Base-by-base conservation (phyloP, 176 grass and related monocot species). In the Avena insularis region DNA sequence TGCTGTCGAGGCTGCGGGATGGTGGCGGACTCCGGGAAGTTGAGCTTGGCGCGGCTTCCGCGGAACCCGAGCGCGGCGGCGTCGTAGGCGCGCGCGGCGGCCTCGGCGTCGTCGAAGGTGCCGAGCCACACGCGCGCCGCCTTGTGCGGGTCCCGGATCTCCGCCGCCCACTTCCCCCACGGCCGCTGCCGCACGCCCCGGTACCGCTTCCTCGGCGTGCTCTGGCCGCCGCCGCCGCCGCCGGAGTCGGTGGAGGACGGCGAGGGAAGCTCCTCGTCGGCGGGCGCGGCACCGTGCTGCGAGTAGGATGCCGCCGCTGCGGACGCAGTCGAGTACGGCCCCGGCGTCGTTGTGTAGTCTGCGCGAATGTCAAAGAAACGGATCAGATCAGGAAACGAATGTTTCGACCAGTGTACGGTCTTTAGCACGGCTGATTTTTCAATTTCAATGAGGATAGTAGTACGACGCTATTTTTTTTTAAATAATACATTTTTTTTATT, bases 91-190 rank as follows among this genome's bases (percentile, higher is more conserved):
- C 89, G 86, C 33, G 93, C 95, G 75, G 95, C 95, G 60, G 77
- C 93, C 80, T 98, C 93, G 58, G 95, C 95, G 43, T 88, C 91
- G 77, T 87, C 88, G 80, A 98, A 98, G 47, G 95, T 98, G 12
- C 95, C 95, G 13, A 98, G 95, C 95, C 95, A 98, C 29, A 98
- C 93, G 31, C 95, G 95, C 20, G 93, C 89, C 25, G 95, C 95
- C 80, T 91, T 91, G 78, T 90, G 89, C 11, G 95, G 95, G 68
- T 97, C 92, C 0, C 95, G 79, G 54, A 97, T 97, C 90, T 97
- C 95, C 71, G 95, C 95, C 20, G 95, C 92, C 92, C 95, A 97
- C 86, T 94, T 97, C 15, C 95, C 95, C 95, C 95, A 97, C 16
- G 95, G 95, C n/a, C 95, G 90, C 54, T 94, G 95, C 66, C 95